Base-by-base conservation (phyloP, 2,329 filamentous ascomycete species). In the Magnaporthiopsis poae region DNA sequence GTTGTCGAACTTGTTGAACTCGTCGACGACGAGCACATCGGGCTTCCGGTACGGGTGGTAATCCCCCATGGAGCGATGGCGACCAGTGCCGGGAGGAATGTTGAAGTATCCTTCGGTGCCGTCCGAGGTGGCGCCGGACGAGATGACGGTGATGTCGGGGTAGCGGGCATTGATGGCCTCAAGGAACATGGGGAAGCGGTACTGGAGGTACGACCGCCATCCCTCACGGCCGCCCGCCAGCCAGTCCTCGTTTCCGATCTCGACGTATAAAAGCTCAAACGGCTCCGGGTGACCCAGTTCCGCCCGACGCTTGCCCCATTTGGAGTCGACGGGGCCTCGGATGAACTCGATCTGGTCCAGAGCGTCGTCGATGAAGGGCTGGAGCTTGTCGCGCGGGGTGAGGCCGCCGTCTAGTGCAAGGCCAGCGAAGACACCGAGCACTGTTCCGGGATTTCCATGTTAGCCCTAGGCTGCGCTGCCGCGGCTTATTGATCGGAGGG, bases 201-300 rank as follows among this genome's bases (percentile, higher is more conserved):
- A 83, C 67, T 84, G 80, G 64, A 80, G 79, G 71, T 81, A 83
- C 7, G 81, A 79, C 1, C 79, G 74, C 73, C 79, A 82, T 5
- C 82, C 79, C 0, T 72, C 71, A 1, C 80, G 77, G 5, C 80
- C 82, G 3, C 80, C 80, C 21, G 46, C 81, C 4, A 88, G 80
- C 78, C 84, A 84, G 65, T 90, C 88, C 73, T 90, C 88, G 73
- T 90, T 90, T 67, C 88, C 88, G 61, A 90, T 76, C 74, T 90
- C 88, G 66, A 90, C 84, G 70, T 84, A 87, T 13, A 82, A 78
- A 63, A 90, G 79, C 36, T 73, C 77, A 76, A 85, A 90, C 0
- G 88, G 87, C 67, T 86, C 79, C 0, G 85, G 81, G 70, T 88
- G 83, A 3, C 88, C 88, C 2, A 87, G 79, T 61, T 81, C 75